A percentile compares a stretch with the other conserved stretches of the same genome.
Evolutionary conservation across 2,329 filamentous ascomycete genomes (phyloP).

Genomic region (Camillea tinctor): DNA sequence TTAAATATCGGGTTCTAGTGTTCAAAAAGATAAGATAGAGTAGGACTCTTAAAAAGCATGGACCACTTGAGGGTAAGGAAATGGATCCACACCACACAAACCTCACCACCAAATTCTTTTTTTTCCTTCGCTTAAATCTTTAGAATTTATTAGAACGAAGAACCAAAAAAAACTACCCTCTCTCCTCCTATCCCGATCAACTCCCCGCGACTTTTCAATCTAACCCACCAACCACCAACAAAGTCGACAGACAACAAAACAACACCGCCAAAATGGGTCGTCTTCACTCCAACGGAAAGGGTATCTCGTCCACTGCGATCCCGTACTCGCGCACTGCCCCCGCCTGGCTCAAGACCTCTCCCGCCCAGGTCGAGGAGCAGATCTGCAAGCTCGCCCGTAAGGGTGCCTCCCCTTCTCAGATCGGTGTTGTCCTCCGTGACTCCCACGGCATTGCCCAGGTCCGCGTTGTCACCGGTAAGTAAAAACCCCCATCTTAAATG

Average conservation of each 20-base stretch:
- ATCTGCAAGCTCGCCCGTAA: slow-evolving; percentile 99
- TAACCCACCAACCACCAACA: slow-evolving; percentile 17
- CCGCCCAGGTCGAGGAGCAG: slow-evolving; percentile 97
- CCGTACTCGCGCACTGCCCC: slow-evolving; percentile 94
- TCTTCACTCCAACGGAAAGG: slow-evolving; percentile 99
- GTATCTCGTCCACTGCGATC: slow-evolving; percentile 92
- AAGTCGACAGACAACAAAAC: slow-evolving; percentile 34
- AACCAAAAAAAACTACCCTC: slow-evolving; percentile 7
- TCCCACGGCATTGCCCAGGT: slow-evolving; percentile 97
- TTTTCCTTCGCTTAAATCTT: slow-evolving; percentile 17
- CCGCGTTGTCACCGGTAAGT: slow-evolving; percentile 91
- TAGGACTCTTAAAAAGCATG: slow-evolving; percentile 5
- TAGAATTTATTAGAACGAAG: slow-evolving; percentile 6
- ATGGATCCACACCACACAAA: slow-evolving; percentile 27
- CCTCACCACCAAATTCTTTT: slow-evolving; percentile 3
- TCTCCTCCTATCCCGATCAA: slow-evolving; percentile 10
- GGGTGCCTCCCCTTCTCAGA: slow-evolving; percentile 97
- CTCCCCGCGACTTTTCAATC: slow-evolving; percentile 10
- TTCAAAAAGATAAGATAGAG: neutral
- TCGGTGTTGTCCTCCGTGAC: slow-evolving; percentile 97
- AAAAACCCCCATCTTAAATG: no score
- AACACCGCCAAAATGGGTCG: slow-evolving; percentile 76
- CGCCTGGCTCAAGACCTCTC: slow-evolving; percentile 97
- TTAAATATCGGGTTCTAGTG: neutral
- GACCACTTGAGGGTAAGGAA: slow-evolving; percentile 17